Evolutionary conservation across 1,139 yeast genomes (phyloP), one percentile per base, ranked within the genome.

Genomic region (Blastobotrys apis): DNA sequence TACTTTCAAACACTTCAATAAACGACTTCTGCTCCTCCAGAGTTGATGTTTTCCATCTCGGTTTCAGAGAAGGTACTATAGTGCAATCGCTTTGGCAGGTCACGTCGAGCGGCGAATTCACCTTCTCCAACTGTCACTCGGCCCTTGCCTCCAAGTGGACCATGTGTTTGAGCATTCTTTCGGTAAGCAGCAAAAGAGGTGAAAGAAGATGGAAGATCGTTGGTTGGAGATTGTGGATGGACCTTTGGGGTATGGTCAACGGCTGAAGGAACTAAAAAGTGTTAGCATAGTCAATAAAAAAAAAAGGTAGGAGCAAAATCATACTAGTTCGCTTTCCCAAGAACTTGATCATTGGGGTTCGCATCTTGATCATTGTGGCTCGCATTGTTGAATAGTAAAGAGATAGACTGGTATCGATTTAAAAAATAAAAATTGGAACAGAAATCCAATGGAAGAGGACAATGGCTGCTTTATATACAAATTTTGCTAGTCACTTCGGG

Each of bases 11-110:
- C n/a, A n/a, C 6, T n/a, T 42, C 22, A 42, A 38, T 42, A 42
- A 25, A 42, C 37, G 22, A 42, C 39, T 34, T 57, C 80, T 34
- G 94, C 94, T 52, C 95, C 95, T 39, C 96, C 96, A 44, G 75
- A 73, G 57, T 77, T 73, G 57, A 87, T 77, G 52, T 78, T 74
- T 8, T 83, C 95, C 40, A 82, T 77, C 64, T 87, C 96, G n/a
- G 59, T 53, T 21, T 77, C 84, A 47, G 77, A 78, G 25, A 85
- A 72, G 4, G 72, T 67, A 43, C 71, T 69, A 65, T 81, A 84
- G 66, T 80, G 80, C 69, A 84, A 85, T 62, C 90, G 76, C 47
- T 66, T 53, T 1, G 96, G 86, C 50, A 87, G 74, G 50, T 81
- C 77, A 43, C 77, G 67, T 59, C 92, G 74, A 32, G 88, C 72